Evolutionary conservation across 495 filamentous ascomycete species (phyloP).

Genomic region (Sphaerosporella brunnea): DNA sequence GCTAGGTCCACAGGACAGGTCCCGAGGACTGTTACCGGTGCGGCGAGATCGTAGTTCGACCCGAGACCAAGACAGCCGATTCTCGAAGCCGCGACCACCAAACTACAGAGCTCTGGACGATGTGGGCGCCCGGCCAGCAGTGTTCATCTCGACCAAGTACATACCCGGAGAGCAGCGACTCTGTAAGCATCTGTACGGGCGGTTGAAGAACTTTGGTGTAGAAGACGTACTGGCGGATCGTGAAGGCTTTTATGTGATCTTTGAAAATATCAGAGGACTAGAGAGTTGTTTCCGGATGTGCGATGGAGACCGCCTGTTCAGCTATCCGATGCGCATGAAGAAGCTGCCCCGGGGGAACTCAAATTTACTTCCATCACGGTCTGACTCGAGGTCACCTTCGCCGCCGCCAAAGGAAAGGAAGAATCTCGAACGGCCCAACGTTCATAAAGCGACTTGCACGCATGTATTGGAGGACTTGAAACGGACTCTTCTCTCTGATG

Average conservation of each 20-base stretch:
- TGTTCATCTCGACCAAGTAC: slow-evolving; percentile 72
- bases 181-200: slow-evolving; percentile 68
- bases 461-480: slow-evolving; percentile 62
- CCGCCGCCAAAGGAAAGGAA: slow-evolving; percentile 21
- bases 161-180: slow-evolving; percentile 78
- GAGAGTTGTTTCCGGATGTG: slow-evolving; percentile 54
- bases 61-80: slow-evolving; percentile 14
- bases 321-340: slow-evolving; percentile 84
- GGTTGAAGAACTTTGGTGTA: slow-evolving; percentile 59
- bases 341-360: slow-evolving; percentile 43
- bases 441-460: slow-evolving; percentile 61
- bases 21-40: not conserved
- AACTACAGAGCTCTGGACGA: slow-evolving; percentile 32
- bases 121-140: slow-evolving; percentile 72
- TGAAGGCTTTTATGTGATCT: slow-evolving; percentile 79
- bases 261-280: slow-evolving; percentile 66
- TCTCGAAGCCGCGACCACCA: slow-evolving; percentile 12
- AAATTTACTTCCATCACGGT: slow-evolving; percentile 34
- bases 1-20: no score
- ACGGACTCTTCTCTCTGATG: slow-evolving; percentile 67
- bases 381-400: slow-evolving; percentile 19
- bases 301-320: slow-evolving; percentile 67
- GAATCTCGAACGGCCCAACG: slow-evolving; percentile 56
- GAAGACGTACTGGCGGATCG: slow-evolving; percentile 63
- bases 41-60: slow-evolving; percentile 15